Percentiles rank a stretch among this genome's conserved stretches.
Evolutionary conservation across 306 rosid species (phyloP).

Genomic region (Cicer cuneatum): DNA sequence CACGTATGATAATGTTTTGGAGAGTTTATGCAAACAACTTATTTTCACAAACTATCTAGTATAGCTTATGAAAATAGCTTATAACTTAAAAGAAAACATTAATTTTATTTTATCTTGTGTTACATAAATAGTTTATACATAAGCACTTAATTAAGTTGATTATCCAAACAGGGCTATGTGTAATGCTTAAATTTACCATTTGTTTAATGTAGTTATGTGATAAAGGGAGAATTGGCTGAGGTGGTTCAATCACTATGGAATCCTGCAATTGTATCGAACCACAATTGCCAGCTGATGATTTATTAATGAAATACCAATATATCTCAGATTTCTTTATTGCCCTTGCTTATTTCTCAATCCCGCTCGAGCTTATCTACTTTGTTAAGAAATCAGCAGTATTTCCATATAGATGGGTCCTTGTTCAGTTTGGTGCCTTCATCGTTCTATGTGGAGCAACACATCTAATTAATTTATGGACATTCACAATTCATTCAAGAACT

Average conservation of each 20-base stretch:
- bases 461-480: constrained; percentile 78
- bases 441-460: constrained; percentile 89
- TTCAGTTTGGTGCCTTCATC: constrained; percentile 87
- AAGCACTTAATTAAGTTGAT: no score
- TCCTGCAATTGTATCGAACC: constrained; percentile 79
- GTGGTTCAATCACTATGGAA: constrained; percentile 59
- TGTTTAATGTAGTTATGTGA: constrained; percentile 50
- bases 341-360: constrained; percentile 80
- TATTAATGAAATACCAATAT: constrained; percentile 78
- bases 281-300: constrained; percentile 70
- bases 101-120: no score
- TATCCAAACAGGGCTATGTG: no score
- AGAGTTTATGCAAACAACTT: no score
- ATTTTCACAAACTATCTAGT: no score
- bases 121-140: no score
- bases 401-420: constrained; percentile 87
- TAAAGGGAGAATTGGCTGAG: constrained; percentile 41
- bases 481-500: constrained; percentile 61
- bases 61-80: no score
- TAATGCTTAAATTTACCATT: constrained; percentile 34
- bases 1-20: no score
- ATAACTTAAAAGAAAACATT: no score
- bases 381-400: constrained; percentile 82
- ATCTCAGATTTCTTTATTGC: constrained; percentile 80
- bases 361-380: constrained; percentile 78